Evolutionary conservation across 2,329 filamentous ascomycete species (phyloP), one percentile per base, ranked within the genome.

Genomic region (Aureobasidium zeae): DNA sequence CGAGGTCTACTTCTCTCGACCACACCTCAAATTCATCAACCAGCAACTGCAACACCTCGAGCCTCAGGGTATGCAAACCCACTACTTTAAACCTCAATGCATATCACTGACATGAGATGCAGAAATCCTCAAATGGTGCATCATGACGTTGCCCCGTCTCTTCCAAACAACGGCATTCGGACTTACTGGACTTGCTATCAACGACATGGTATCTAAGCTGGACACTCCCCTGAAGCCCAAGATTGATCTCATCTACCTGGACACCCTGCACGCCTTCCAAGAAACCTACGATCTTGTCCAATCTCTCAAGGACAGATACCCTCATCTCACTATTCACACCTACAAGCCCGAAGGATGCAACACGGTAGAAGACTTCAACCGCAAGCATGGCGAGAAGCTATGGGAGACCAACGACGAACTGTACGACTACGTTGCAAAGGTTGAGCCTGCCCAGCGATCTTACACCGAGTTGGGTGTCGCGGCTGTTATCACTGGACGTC

Each of bases 351-450:
- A 81, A 41, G 86, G 82, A 39, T 76, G 76, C 56, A 74, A 82
- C 45, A 87, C 74, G 0, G 73, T 76, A 13, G 75, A 76, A 39
- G 81, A 94, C 51, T 95, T 98, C 58, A 83, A 86, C 61, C 70
- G 74, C 49, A 81, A 78, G 57, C 86, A 95, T 60, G 91, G 91
- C 57, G 72, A 81, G 60, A 77, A 78, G 52, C 70, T 96, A 35
- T 98, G 88, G 80, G 83, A 94, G 61, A 76, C 71, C 22, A 82
- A 91, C 52, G 76, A 87, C 37, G 85, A 95, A 58, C 76, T 89
- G 57, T 98, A 98, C 67, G 91, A 98, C 73, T 96, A 86, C 74
- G 73, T 91, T 50, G 91, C 88, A 68, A 98, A 98, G 72, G 91
- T 98, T 36, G 91, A 98, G 71, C 91, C 91, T 12, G 86, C 88